phyloP scores from a whole-genome alignment of 2,329 filamentous ascomycete genomes.

The Trichoderma sp. region DNA sequence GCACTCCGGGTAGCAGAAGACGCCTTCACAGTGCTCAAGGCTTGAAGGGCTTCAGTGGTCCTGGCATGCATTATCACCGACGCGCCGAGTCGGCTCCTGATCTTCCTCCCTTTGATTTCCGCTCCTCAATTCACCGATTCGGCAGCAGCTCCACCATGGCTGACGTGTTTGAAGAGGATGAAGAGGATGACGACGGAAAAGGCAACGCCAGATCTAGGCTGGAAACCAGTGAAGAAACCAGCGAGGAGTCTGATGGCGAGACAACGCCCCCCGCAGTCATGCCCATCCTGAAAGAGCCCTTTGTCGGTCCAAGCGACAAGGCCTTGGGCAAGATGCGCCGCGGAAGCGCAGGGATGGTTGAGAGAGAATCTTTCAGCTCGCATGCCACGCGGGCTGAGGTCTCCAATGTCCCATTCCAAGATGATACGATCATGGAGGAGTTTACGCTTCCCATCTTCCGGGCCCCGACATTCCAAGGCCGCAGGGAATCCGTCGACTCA shows the following conservation, averaged over 20 bases:
- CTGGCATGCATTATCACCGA: constrained; percentile 72
- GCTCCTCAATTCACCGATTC: constrained; percentile 58
- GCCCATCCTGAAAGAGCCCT: constrained; percentile 22
- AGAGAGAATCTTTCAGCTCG: constrained; percentile 30
- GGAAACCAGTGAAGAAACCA: constrained; percentile 49
- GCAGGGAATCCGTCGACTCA: constrained; percentile 39
- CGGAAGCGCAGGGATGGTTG: constrained; percentile 47
- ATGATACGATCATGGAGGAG: constrained; percentile 51
- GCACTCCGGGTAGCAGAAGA: constrained; percentile 57
- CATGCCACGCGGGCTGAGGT: constrained; percentile 45
- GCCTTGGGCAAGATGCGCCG: constrained; percentile 35
- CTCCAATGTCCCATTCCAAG: constrained; percentile 50
- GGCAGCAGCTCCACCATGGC: constrained; percentile 73
- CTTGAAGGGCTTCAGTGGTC: constrained; percentile 65
- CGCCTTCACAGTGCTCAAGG: constrained; percentile 74
- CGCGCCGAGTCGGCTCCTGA: constrained; percentile 79
- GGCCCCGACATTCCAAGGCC: constrained; percentile 34
- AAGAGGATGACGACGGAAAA: constrained; percentile 57
- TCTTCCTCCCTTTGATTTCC: constrained; percentile 69
- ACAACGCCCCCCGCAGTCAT: constrained; percentile 33
- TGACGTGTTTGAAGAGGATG: constrained; percentile 83
- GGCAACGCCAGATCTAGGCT: constrained; percentile 30
- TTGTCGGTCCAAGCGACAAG: constrained; percentile 26
- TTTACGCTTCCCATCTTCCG: constrained; percentile 39
- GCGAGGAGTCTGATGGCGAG: constrained; percentile 46